A percentile compares a stretch with the other conserved stretches of the same genome.
Evolutionary conservation across 2,329 filamentous ascomycete species (phyloP).

Genomic region (Plectosphaerella sp.): DNA sequence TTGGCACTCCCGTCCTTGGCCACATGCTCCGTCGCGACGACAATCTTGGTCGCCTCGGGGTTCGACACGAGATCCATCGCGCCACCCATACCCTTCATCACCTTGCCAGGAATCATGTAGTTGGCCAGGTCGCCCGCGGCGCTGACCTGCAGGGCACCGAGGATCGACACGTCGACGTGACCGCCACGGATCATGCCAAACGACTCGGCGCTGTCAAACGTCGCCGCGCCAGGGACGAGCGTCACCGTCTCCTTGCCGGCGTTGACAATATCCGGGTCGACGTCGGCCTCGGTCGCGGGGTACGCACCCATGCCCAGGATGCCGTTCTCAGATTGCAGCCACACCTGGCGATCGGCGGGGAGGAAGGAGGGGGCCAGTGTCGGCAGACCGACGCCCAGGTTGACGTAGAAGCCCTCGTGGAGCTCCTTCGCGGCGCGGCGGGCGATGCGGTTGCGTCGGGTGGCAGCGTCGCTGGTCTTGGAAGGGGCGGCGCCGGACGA

Average conservation of each 20-base stretch:
- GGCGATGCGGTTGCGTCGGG: constrained; percentile 67
- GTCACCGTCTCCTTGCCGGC: constrained; percentile 87
- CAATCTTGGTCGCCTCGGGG: constrained; percentile 67
- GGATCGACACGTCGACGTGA: constrained; percentile 77
- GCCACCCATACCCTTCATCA: constrained; percentile 83
- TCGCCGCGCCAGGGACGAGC: constrained; percentile 68
- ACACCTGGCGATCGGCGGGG: constrained; percentile 64
- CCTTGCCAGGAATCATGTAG: constrained; percentile 86
- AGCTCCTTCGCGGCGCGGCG: constrained; percentile 75
- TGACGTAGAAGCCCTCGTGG: constrained; percentile 75
- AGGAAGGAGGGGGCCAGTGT: constrained; percentile 79
- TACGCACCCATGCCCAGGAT: constrained; percentile 81
- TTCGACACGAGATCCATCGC: constrained; percentile 72
- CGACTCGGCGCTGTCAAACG: constrained; percentile 76
- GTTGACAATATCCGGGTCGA: constrained; percentile 79
- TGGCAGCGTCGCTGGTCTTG: constrained; percentile 40
- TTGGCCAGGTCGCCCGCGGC: constrained; percentile 78
- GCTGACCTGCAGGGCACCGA: constrained; percentile 77
- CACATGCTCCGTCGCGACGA: constrained; percentile 66
- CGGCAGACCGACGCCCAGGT: constrained; percentile 79
- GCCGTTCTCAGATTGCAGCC: constrained; percentile 84
- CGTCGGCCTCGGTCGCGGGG: constrained; percentile 59
- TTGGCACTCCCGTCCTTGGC: constrained; percentile 66
- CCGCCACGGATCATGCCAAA: constrained; percentile 86
- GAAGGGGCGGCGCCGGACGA: constrained; percentile 27